Conservation (phyloP, 2,329 filamentous ascomycete genomes). For the Madurella mycetomatis region DNA sequence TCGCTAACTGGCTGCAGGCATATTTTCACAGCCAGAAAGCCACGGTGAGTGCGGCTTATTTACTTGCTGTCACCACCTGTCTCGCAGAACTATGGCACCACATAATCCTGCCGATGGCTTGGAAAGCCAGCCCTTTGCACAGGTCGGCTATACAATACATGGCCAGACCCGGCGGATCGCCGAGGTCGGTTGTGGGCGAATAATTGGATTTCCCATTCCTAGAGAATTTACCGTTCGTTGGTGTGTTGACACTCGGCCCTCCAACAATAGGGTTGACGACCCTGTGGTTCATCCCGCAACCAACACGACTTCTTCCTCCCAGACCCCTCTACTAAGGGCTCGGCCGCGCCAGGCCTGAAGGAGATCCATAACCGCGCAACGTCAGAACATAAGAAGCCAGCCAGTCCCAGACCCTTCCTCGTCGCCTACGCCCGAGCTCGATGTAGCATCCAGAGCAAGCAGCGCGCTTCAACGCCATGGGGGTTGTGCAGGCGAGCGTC, state of each 20-base stretch:
- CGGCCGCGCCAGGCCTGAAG: conserved; percentile 1
- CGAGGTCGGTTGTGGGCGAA: conserved; percentile 1
- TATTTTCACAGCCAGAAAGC: conserved; percentile 33
- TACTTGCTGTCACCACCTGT: conserved; percentile 4
- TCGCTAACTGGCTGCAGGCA: conserved; percentile 26
- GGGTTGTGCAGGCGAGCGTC: neutral
- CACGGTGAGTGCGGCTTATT: conserved; percentile 20
- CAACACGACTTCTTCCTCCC: neutral
- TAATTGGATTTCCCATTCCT: conserved; percentile 7
- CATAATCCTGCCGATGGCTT: neutral
- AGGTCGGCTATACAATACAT: neutral
- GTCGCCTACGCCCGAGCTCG: too few species aligned
- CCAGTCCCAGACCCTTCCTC: too few species aligned
- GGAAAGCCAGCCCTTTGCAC: neutral
- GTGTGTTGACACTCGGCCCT: conserved; percentile 5
- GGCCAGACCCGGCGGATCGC: neutral
- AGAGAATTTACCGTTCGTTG: conserved; percentile 4
- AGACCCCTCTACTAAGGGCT: neutral
- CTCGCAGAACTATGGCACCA: neutral
- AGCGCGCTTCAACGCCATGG: too few species aligned
- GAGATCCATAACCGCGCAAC: neutral
- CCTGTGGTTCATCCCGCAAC: neutral
- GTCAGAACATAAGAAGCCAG: too few species aligned
- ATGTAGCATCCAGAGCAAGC: too few species aligned
- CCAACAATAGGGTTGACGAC: conserved; percentile 5